Evolutionary conservation across 2,329 filamentous ascomycete genomes (phyloP).

Genomic region (Colletotrichum sp.): DNA sequence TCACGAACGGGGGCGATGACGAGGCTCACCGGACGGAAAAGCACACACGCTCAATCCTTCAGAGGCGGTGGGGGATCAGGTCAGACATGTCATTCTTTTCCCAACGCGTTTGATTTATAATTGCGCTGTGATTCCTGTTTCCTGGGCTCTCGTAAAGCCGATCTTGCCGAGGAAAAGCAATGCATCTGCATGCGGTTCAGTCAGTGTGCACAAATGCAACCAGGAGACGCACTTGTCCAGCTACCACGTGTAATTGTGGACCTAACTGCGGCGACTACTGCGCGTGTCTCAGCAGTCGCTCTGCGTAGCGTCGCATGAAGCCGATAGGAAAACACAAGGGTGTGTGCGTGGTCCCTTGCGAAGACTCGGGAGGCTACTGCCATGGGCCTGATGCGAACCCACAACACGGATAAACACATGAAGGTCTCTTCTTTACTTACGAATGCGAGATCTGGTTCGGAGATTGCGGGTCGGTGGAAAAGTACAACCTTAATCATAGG

Average conservation of each 20-base stretch:
- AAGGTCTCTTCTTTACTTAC: not conserved
- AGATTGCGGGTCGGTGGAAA: not conserved
- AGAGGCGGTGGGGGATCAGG: not conserved
- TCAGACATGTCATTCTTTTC: not conserved
- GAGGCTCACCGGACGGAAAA: conserved; percentile 3
- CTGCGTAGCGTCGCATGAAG: not conserved
- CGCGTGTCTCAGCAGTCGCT: not conserved
- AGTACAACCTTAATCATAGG: not conserved
- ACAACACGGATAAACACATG: not conserved
- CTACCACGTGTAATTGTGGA: not conserved
- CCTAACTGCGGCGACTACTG: not conserved
- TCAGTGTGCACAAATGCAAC: not conserved
- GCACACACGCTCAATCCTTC: not conserved
- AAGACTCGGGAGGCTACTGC: not conserved
- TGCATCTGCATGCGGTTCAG: not conserved
- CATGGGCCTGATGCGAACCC: not conserved
- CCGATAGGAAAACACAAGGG: not conserved
- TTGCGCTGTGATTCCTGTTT: not conserved
- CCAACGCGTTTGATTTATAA: conserved; percentile 6
- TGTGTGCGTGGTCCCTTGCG: not conserved
- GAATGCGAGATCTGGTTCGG: not conserved
- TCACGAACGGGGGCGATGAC: not conserved
- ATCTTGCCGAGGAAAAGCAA: conserved; percentile 6
- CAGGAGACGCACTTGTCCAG: not conserved
- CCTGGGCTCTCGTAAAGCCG: not conserved